phyloP scores from a whole-genome alignment of 257 asterid genomes.

The Scutellaria barbata region DNA sequence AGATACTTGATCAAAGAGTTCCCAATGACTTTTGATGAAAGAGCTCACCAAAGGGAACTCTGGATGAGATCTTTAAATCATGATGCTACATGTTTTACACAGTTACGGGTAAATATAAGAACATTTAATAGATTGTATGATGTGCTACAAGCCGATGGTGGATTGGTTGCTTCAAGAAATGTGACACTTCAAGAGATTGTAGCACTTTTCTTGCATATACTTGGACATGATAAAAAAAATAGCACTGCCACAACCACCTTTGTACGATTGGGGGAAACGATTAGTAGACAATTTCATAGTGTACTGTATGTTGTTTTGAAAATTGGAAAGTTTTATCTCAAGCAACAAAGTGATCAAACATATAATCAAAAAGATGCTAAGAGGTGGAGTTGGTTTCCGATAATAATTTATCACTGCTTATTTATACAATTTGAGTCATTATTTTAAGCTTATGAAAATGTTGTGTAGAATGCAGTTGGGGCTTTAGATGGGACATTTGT shows the following conservation, averaged over 20 bases:
- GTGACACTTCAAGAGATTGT: conserved; percentile 13
- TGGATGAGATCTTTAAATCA: too few relatives aligned
- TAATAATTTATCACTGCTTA: too few relatives aligned
- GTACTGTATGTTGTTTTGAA: neutral
- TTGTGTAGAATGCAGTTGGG: too few relatives aligned
- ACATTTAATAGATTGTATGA: too few relatives aligned
- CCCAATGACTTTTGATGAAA: too few relatives aligned
- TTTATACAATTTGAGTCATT: neutral
- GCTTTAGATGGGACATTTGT: conserved; percentile 7
- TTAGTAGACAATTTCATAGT: conserved; percentile 22
- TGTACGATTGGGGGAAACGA: conserved; percentile 5
- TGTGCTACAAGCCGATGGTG: too few relatives aligned
- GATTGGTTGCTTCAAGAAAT: too few relatives aligned
- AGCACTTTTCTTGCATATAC: neutral
- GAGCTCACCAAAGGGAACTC: too few relatives aligned
- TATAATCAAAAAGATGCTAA: neutral
- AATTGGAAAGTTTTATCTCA: conserved; percentile 1
- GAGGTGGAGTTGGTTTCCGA: neutral
- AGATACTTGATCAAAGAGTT: too few relatives aligned
- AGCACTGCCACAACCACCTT: conserved; percentile 5
- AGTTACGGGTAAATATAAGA: too few relatives aligned
- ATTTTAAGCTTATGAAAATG: neutral
- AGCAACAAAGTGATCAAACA: too few relatives aligned
- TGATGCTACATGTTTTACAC: too few relatives aligned
- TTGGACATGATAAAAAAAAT: conserved; percentile 16